Evolutionary conservation across 1,284 basidiomycete species (phyloP), one percentile per base, ranked within the genome.

Genomic region (Porogramme epimiltina): DNA sequence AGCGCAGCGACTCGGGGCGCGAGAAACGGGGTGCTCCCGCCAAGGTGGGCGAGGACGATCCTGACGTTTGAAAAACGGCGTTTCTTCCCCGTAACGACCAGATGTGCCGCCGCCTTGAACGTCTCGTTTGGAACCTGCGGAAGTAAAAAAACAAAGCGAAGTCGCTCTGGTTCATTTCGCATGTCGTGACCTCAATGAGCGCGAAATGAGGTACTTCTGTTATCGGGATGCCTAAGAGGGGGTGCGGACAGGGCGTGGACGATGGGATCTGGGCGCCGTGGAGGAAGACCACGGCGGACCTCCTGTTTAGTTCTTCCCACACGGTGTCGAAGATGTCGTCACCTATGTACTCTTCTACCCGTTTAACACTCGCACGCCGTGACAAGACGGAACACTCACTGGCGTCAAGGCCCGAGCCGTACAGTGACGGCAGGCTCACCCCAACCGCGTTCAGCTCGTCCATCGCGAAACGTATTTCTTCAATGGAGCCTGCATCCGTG

Each of bases 121-220:
- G 88, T 89, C 68, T 90, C 87, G 62, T 87, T 84, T 11, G 87
- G 87, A 0, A 87, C 85, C 86, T 89, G 40, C 44, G 25, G 41
- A 2, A 25, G 31, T 19, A n/a, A 19, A 13, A 10, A 3, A 38
- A 16, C 9, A 34, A 11, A n/a, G 20, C 26, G 16, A 16, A 4
- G 5, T 45, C 19, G 37, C 22, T 20, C 8, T n/a, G n/a, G n/a
- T n/a, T n/a, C 10, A 47, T 22, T 42, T 19, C 18, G n/a, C 47
- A 40, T n/a, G 43, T n/a, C 10, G 24, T 39, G 42, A 25, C 16
- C 25, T 13, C 20, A n/a, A 10, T 5, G 34, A 37, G 20, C 13
- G 26, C 40, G 16, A n/a, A 19, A 38, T 11, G 40, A 28, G 22
- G 19, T 24, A 44, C 87, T 73, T 89, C 87, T n/a, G 75, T 77